Evolutionary conservation across 257 asterid genomes (phyloP), one percentile per base, ranked within the genome.

Genomic region (Jacaranda mimosifolia): DNA sequence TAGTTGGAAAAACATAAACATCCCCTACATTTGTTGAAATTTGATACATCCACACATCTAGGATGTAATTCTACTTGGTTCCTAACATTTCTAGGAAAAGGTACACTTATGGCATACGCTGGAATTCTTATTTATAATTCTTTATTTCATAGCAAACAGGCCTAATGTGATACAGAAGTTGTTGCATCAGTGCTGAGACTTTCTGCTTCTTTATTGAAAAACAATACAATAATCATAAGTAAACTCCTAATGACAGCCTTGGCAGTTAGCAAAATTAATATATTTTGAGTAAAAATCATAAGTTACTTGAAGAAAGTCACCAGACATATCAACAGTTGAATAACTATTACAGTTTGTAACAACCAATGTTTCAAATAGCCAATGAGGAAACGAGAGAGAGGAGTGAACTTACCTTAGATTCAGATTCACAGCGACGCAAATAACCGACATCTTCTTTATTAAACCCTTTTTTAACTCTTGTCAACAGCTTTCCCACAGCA

Each of bases 401-500:
- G 55, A 43, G n/a, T 9, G 42, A 40, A 21, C 83, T 71, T 72
- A 88, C 96, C 85, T 76, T 84, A 18, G 79, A 71, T 14, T 64
- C 71, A 14, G 85, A 63, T 77, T 87, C 91, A 73, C 80, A 74
- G 38, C 75, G 90, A n/a, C 71, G 76, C 78, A 91, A 76, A 84
- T 90, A 89, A 81, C 82, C 79, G 53, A 74, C 86, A 80, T 90
- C 97, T 76, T 85, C 91, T 74, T 83, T 82, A 45, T 83, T 78
- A 77, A 81, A 82, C 74, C 89, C 89, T 76, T 79, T 87, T 76
- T 90, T 90, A 63, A 84, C 91, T 76, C 96, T 87, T 73, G 85
- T 88, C 85, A 90, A 65, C 70, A 87, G 94, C 68, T 89, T 89
- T 13, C 92, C 90, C 63, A 90, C 96, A 11, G 89, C 92, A 83